A percentile compares a stretch with the other conserved stretches of the same genome.
phyloP scores from a whole-genome alignment of 129 eudicot genomes.

The Sambucus nigra region DNA sequence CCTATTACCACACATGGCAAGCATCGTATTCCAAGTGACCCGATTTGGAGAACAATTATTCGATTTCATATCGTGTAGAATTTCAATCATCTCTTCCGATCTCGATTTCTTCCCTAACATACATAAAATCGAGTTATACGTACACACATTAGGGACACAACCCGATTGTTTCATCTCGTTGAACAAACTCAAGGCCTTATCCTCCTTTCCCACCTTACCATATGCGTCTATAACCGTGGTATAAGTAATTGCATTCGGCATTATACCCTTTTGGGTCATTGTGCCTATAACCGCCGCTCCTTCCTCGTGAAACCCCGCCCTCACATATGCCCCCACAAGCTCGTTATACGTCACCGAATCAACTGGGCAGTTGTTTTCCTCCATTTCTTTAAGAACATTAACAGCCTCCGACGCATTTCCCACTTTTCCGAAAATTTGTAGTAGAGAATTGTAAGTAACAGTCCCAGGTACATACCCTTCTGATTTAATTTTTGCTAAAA shows the following conservation, averaged over 20 bases:
- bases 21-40: slow-evolving; percentile 89
- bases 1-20: slow-evolving; percentile 69
- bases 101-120: slow-evolving; percentile 79
- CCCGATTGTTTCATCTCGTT: slow-evolving; percentile 69
- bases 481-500: slow-evolving; percentile 52
- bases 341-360: slow-evolving; percentile 87
- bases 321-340: slow-evolving; percentile 84
- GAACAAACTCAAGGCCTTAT: slow-evolving; percentile 67
- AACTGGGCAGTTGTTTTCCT: slow-evolving; percentile 60
- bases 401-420: slow-evolving; percentile 78
- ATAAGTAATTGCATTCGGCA: slow-evolving; percentile 82
- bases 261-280: slow-evolving; percentile 63
- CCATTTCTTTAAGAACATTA: slow-evolving; percentile 73
- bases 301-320: slow-evolving; percentile 89
- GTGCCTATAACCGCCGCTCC: slow-evolving; percentile 68
- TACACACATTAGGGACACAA: slow-evolving; percentile 83
- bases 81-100: slow-evolving; percentile 69
- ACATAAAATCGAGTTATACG: slow-evolving; percentile 76
- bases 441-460: slow-evolving; percentile 73
- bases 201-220: slow-evolving; percentile 79
- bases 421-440: slow-evolving; percentile 87
- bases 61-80: slow-evolving; percentile 69
- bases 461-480: slow-evolving; percentile 72
- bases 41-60: slow-evolving; percentile 74
- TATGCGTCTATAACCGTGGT: slow-evolving; percentile 89